Base-by-base conservation (phyloP, 768 basidiomycete genomes). In the Podaxis rugospora region DNA sequence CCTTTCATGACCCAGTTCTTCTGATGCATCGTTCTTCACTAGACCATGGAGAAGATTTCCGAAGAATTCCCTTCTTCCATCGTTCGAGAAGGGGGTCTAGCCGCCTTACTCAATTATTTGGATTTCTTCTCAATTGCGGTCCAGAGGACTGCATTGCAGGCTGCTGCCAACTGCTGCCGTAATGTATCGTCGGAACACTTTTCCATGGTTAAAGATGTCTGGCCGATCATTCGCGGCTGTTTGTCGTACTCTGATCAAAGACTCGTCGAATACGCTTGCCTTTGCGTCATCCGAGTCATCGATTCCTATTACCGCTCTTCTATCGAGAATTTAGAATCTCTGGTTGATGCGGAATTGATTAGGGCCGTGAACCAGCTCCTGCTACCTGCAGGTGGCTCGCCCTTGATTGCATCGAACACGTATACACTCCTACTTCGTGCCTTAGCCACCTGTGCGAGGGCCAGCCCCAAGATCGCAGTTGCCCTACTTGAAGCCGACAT, bases 81-180 rank as follows among this genome's bases (percentile, higher is more conserved):
- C 66, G 95, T 97, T 23, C 88, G 94, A 58, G 97, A 98, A 76
- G 94, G 94, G 55, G 97, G 97, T 27, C 81, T 99, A 18, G 86
- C 91, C 9, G 95, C 96, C 27, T 78, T 98, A 40, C 85, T 98
- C 67, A 94, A 92, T 71, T 98, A 92, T 74, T 87, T 99, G 67
- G 96, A 98, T 76, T 99, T 99, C 78, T 98, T 98, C 77, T 95
- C 93, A 14, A 98, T 95, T 67, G 92, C 95, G 32, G 95, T 98
- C 11, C 97, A 99, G 71, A 85, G 97, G 53, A 98, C 95, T 0
- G 97, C 97, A 23, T 78, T 99, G 25, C 95, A 97, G 67, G 95
- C 97, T 16, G 95, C 95, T 1, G 89, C 96, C 36, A 98, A 98
- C 67, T 98, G 97, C 68, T 98, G 97, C 75, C 87, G 94, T 52